Evolutionary conservation across 495 filamentous ascomycete species (phyloP).

Genomic region (Sphaerosporella brunnea): DNA sequence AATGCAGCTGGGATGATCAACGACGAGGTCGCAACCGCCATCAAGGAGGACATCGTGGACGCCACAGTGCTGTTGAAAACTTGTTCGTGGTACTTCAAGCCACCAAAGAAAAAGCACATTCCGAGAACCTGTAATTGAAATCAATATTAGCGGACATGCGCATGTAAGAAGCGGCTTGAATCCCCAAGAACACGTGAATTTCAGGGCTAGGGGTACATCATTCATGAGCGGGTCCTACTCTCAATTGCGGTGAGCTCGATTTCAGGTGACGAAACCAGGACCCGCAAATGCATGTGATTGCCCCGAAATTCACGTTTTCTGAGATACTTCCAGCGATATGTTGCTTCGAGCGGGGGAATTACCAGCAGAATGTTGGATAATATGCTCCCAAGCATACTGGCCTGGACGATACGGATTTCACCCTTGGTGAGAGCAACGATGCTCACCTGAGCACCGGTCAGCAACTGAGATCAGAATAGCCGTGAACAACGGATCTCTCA

Average conservation of each 20-base stretch:
- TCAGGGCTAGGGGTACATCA: too few species aligned
- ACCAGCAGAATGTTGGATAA: constrained; percentile 84
- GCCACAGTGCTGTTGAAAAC: constrained; percentile 73
- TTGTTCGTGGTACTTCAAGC: constrained; percentile 52
- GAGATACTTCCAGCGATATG: too few species aligned
- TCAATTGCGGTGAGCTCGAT: too few species aligned
- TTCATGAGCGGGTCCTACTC: too few species aligned
- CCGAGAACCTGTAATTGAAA: constrained; percentile 58
- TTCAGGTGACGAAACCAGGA: too few species aligned
- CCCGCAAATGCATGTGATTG: too few species aligned
- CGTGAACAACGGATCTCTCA: background rate
- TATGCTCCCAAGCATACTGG: constrained; percentile 94
- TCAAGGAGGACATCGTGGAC: constrained; percentile 87
- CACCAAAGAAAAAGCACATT: constrained; percentile 89
- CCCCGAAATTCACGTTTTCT: too few species aligned
- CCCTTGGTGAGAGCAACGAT: constrained; percentile 72
- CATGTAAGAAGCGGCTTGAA: constrained; percentile 1
- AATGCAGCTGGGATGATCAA: constrained; percentile 81
- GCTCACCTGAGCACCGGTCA: constrained; percentile 46
- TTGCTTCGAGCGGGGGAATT: constrained; percentile 8
- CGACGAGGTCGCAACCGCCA: constrained; percentile 79
- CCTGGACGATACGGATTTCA: constrained; percentile 88
- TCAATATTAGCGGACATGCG: too few species aligned
- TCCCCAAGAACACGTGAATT: background rate
- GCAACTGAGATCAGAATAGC: constrained; percentile 51